Base-by-base conservation (phyloP, 75 land plant genomes). In the Chamaecyparis obtusa region DNA sequence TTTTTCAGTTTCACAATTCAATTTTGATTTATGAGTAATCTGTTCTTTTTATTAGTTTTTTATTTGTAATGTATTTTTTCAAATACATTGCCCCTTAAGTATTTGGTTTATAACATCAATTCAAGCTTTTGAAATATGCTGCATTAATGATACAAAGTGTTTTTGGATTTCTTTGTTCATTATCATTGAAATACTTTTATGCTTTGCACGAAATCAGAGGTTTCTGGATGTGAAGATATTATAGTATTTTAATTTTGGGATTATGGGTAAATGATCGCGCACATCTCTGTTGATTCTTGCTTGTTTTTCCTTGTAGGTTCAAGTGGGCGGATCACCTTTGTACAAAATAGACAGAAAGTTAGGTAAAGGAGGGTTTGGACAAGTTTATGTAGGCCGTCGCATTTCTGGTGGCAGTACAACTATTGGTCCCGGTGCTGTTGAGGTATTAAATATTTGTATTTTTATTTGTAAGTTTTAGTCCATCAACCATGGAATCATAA, bases 321-420 rank as follows among this genome's bases (percentile, higher is more conserved):
- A 89, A 86, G 93, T 92, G 5, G 93, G 93, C 30, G 91, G 93
- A 9, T 92, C 93, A 4, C 93, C 93, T 24, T 85, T 89, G 14
- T 92, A 92, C 86, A 92, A 91, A 84, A 55, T 92, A 33, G 93
- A 92, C 56, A 91, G 93, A 76, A 92, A 92, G 76, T 87, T 92
- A 35, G 93, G 93, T 32, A 92, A 92, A 84, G 93, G 93, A 21
- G 93, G 93, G 3, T 92, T 92, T 89, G 93, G 93, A 39, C 93
- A 92, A 92, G 93, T 92, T 19, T 92, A 91, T 89, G 91, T 92
- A 14, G 93, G 93, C 13, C 89, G 93, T 0, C 88, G 91, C 17
- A 6, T 92, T 16, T 71, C 79, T 85, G 93, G 93, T 83, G 89
- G 90, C 0, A 10, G 27, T n/a, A 32, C 90, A 35, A 86, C 89